Percentiles rank a stretch among this genome's conserved stretches.
phyloP scores from a whole-genome alignment of 2,329 filamentous ascomycete species.

The Aspergillus calidoustus region DNA sequence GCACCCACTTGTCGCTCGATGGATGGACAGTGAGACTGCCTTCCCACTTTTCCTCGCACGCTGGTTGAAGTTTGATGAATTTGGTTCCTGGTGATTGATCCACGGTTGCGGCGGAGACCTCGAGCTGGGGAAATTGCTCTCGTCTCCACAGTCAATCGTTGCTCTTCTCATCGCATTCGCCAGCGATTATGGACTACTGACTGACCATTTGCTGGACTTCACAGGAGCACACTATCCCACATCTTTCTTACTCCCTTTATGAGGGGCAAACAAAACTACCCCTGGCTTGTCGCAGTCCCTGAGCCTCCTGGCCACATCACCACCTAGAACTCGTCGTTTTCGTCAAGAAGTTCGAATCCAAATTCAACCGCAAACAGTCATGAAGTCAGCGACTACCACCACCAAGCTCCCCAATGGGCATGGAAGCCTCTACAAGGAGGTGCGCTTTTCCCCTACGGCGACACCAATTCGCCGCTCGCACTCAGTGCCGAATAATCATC shows the following conservation, averaged over 20 bases:
- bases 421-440: constrained; percentile 45
- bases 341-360: neutral
- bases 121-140: constrained; percentile 4
- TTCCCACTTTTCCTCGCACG: neutral
- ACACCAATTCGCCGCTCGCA: constrained; percentile 43
- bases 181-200: neutral
- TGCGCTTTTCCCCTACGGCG: constrained; percentile 46
- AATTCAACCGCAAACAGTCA: constrained; percentile 17
- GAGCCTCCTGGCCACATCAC: constrained; percentile 16
- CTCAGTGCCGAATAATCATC: constrained; percentile 44
- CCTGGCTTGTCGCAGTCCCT: constrained; percentile 14
- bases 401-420: constrained; percentile 37
- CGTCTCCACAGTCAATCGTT: constrained; percentile 14
- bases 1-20: neutral
- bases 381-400: constrained; percentile 31
- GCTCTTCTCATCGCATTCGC: neutral
- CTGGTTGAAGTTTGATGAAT: neutral
- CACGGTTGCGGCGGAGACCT: constrained; percentile 4
- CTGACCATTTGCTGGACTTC: neutral
- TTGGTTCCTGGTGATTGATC: constrained; percentile 9
- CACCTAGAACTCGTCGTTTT: constrained; percentile 6
- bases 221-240: neutral
- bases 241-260: constrained; percentile 19
- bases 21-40: neutral
- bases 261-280: constrained; percentile 13